Evolutionary conservation across 2,329 filamentous ascomycete species (phyloP).

Genomic region (Cladosporium sp.): DNA sequence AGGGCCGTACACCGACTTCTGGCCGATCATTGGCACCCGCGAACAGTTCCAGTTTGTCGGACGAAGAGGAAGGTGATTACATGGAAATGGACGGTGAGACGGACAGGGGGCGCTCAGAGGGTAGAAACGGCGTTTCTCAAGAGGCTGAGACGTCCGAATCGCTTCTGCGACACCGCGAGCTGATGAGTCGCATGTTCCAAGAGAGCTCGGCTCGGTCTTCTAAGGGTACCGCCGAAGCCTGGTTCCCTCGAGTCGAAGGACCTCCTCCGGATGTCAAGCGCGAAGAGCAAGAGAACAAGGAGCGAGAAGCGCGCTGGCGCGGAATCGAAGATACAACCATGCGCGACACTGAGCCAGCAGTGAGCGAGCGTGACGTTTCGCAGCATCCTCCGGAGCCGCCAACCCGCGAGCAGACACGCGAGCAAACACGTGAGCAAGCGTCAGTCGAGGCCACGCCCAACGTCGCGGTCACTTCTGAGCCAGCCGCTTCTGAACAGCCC

Average conservation of each 20-base stretch:
- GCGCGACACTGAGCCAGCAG: background rate
- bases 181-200: slow-evolving; percentile 37
- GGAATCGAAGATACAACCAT: slow-evolving; percentile 11
- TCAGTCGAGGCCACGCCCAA: slow-evolving; percentile 2
- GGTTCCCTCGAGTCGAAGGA: slow-evolving; percentile 18
- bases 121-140: slow-evolving; percentile 6
- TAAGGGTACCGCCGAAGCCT: slow-evolving; percentile 17
- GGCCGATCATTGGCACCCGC: slow-evolving; percentile 23
- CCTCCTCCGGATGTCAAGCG: slow-evolving; percentile 10
- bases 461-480: background rate
- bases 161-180: slow-evolving; percentile 28
- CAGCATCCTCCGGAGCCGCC: slow-evolving; percentile 7
- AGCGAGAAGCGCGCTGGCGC: slow-evolving; percentile 17
- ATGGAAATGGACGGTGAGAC: slow-evolving; percentile 2
- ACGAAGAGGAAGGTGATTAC: slow-evolving; percentile 22
- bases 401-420: background rate
- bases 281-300: slow-evolving; percentile 16
- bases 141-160: slow-evolving; percentile 16
- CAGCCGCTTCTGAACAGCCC: slow-evolving; percentile 1
- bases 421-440: background rate
- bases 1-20: slow-evolving; percentile 29
- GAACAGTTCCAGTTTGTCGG: slow-evolving; percentile 18
- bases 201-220: background rate
- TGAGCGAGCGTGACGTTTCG: background rate
- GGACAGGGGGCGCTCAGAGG: background rate